Evolutionary conservation across 2,329 filamentous ascomycete species (phyloP).

Genomic region (Thelonectria discophora): DNA sequence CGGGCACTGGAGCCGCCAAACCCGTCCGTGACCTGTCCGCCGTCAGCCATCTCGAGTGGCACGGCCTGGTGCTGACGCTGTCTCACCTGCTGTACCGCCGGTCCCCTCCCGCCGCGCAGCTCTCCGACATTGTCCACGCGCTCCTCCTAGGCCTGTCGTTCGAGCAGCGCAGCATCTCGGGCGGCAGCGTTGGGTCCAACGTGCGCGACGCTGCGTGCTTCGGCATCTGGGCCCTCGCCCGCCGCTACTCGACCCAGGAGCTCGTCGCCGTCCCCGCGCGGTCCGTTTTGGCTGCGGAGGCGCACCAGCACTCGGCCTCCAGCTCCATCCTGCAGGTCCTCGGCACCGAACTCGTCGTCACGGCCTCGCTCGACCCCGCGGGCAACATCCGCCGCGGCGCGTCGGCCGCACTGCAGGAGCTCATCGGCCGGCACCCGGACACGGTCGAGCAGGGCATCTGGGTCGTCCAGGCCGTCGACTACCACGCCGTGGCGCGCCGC

Average conservation of each 20-base stretch:
- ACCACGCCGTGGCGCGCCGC: constrained; percentile 89
- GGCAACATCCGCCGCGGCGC: constrained; percentile 94
- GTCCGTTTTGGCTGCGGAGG: constrained; percentile 53
- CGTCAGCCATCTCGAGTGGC: constrained; percentile 87
- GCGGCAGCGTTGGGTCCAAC: constrained; percentile 86
- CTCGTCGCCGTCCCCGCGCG: constrained; percentile 69
- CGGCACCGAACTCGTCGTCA: constrained; percentile 81
- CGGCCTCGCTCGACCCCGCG: constrained; percentile 85
- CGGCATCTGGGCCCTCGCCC: constrained; percentile 90
- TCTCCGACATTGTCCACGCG: constrained; percentile 79
- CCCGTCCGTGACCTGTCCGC: constrained; percentile 70
- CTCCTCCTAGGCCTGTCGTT: constrained; percentile 84
- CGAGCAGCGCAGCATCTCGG: constrained; percentile 86
- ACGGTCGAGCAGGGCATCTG: constrained; percentile 82
- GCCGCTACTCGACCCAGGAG: constrained; percentile 85
- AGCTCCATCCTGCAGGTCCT: constrained; percentile 76
- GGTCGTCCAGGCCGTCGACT: constrained; percentile 90
- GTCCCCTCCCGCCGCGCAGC: constrained; percentile 75
- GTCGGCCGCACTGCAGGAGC: constrained; percentile 91
- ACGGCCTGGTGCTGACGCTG: constrained; percentile 88
- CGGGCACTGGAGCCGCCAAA: constrained; percentile 46
- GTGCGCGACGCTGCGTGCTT: constrained; percentile 96
- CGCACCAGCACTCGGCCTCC: constrained; percentile 46
- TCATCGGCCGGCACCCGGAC: constrained; percentile 92
- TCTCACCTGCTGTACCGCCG: constrained; percentile 87